Base-by-base conservation (phyloP, 805 yeast genomes). In the Ogataea methylovora region DNA sequence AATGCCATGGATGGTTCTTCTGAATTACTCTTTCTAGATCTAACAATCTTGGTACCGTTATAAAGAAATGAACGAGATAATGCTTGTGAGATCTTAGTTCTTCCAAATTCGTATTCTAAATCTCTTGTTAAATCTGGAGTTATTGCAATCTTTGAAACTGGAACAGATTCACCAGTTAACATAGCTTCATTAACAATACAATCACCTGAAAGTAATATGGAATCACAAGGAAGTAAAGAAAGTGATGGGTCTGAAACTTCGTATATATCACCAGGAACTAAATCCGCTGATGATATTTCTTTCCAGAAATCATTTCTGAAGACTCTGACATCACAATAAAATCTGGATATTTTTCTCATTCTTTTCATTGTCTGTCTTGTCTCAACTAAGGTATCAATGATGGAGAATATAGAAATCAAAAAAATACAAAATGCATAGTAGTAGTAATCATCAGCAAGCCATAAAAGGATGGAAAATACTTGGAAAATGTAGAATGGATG, bases 81-180 rank as follows among this genome's bases (percentile, higher is more conserved):
- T n/a, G 65, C 59, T 11, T 79, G 69, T 8, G 84, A 69, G 11
- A 83, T 73, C 41, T 71, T 73, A 2, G 78, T 61, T 32, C 63
- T 65, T 17, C 61, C 61, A 40, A 79, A 75, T 44, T 76, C 79
- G n/a, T 66, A 66, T 3, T 75, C 63, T 32, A 84, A 55, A 15
- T 64, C 63, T n/a, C 59, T 59, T 26, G 86, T 71, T 0, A 79
- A 67, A 8, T 79, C 87, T 12, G 71, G 67, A 1, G 69, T 60
- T 2, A 92, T 85, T 2, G 84, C 71, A 9, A 66, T 41, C 54
- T 92, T 92, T 0, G 96, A 75, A 3, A 92, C 95, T 0, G 99
- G 98, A 1, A 92, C 97, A 34, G 96, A 86, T 56, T 92, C 99
- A 26, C 99, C 99, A 0, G 99, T 92, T 15, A 92, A 68, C 95